Base-by-base conservation (phyloP, 2,329 filamentous ascomycete species). In the Aspergillus phoenicis region DNA sequence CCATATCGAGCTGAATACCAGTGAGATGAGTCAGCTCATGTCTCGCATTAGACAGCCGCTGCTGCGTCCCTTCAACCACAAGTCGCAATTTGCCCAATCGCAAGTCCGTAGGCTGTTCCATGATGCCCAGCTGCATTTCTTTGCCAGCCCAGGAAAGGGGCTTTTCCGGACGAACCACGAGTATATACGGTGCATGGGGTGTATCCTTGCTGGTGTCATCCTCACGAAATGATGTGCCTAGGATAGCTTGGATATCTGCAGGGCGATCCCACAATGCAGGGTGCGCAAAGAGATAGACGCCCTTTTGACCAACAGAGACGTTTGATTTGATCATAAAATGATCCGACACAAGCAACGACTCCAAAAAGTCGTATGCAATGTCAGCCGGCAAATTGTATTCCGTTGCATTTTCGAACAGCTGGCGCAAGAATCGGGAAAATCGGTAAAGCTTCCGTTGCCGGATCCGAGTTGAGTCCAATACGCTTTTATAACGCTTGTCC, bases 401-500 rank as follows among this genome's bases (percentile, higher is more conserved):
- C 8, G 93, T 96, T 5, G 91, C 91, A 72, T 99, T 98, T 75
- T 99, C 95, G 71, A 99, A 99, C 61, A 94, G 88, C 72, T 97
- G 91, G 68, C 91, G 93, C 58, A 99, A 78, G 73, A 96, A 91
- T 66, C 93, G 87, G 17, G 91, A 95, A 77, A 98, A 98, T 62
- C 95, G 91, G 74, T 98, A 96, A 64, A 99, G 83, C 85, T 98
- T 98, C 76, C 95, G 87, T 77, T 99, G 95, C 22, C 95, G 88
- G 60, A 98, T 93, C 70, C 95, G 92, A 22, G 98, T 96, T 0
- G 95, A 98, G 75, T 99, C 95, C 2, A 99, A 81, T 64, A 93
- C 93, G 63, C 92, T 90, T 78, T 97, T 98, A 82, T 98, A 99
- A 49, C 95, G 87, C 80, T 96, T 97, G 76, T 95, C 96, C 90